Conservation (phyloP, 2,329 filamentous ascomycete genomes). For the Calonectria hongkongensis region DNA sequence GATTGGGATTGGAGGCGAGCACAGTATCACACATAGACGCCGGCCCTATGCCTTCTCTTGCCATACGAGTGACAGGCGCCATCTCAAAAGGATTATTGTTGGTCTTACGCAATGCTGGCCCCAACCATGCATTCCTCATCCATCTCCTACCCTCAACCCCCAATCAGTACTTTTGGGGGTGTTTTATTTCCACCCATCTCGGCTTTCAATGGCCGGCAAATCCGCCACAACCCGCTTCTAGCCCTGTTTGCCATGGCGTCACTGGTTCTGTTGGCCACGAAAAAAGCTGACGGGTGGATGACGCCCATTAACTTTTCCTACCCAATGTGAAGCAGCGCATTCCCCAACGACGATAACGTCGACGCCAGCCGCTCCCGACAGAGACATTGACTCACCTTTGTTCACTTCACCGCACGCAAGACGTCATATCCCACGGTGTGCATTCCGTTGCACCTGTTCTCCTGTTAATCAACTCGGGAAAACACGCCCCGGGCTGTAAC, state of each 20-base stretch:
- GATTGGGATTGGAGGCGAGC: slow-evolving; percentile 1
- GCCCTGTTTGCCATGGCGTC: slow-evolving; percentile 44
- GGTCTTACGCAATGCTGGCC: slow-evolving; percentile 5
- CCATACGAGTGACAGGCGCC: neutral
- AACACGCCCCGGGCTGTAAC: neutral
- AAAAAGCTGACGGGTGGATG: slow-evolving; percentile 37
- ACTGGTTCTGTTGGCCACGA: slow-evolving; percentile 36
- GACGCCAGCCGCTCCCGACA: slow-evolving; percentile 7
- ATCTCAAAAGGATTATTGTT: neutral
- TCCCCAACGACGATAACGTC: slow-evolving; percentile 35
- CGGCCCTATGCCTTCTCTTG: neutral
- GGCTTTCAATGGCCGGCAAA: slow-evolving; percentile 44
- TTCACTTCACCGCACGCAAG: neutral
- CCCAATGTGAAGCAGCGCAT: slow-evolving; percentile 3
- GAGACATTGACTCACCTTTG: slow-evolving; percentile 7
- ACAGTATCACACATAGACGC: neutral
- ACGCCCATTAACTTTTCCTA: slow-evolving; percentile 32
- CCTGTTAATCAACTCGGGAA: neutral
- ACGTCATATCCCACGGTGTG: neutral
- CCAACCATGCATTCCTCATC: slow-evolving; percentile 13
- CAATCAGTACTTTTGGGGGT: slow-evolving; percentile 22
- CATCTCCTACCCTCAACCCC: slow-evolving; percentile 1
- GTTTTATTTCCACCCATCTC: slow-evolving; percentile 20
- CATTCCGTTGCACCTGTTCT: slow-evolving; percentile 25
- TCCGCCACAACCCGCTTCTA: slow-evolving; percentile 48